Percentiles rank a stretch among this genome's conserved stretches.
Conservation (phyloP, 2,329 filamentous ascomycete species). For the Neoascochyta sp. region DNA sequence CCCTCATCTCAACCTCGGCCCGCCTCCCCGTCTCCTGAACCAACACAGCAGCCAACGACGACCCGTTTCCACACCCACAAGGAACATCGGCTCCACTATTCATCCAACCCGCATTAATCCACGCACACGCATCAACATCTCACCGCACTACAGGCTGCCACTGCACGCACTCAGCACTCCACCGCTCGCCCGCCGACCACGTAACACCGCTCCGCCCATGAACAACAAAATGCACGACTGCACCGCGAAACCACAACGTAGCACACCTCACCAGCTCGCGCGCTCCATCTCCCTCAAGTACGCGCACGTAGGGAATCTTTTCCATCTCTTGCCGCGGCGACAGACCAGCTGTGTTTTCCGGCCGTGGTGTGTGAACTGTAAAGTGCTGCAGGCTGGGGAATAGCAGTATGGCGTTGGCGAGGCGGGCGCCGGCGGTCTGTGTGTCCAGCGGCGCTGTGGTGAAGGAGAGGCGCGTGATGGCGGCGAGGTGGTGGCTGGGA, state of each 20-base stretch:
- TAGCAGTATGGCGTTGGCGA: slow-evolving; percentile 4
- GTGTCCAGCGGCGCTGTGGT: slow-evolving; percentile 1
- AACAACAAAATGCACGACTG: background rate
- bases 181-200: slow-evolving; percentile 1
- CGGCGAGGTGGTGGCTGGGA: background rate
- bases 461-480: slow-evolving; percentile 3
- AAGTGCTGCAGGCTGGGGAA: slow-evolving; percentile 5
- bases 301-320: background rate
- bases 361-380: background rate
- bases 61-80: background rate
- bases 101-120: no score
- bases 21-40: slow-evolving; percentile 2
- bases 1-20: background rate
- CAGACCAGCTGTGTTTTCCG: background rate
- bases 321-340: background rate
- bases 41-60: slow-evolving; percentile 1
- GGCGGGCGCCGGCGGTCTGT: background rate
- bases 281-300: background rate
- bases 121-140: slow-evolving; percentile 1
- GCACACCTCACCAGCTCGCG: slow-evolving; percentile 1
- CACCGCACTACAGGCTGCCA: background rate
- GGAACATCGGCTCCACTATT: no score
- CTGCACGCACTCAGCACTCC: slow-evolving; percentile 2
- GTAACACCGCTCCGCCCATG: background rate
- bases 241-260: background rate